Evolutionary conservation across 306 rosid genomes (phyloP), one percentile per base, ranked within the genome.

Genomic region (Herpetospermum pedunculosum): DNA sequence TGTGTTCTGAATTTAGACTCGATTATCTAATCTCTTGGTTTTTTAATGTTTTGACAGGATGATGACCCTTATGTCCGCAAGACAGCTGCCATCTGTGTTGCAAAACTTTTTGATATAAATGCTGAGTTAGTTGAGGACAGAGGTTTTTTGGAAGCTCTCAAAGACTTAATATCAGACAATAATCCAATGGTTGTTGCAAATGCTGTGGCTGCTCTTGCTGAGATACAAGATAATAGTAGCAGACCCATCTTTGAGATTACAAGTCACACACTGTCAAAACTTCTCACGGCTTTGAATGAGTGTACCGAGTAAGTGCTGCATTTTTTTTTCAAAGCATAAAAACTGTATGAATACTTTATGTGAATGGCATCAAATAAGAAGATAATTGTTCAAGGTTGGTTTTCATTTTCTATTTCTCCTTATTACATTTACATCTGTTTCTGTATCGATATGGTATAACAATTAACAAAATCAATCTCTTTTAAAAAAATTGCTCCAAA

Each of bases 151-250:
- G 99, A 95, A 25, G 83, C 97, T 76, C 91, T 95, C 67, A 91
- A 89, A 89, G 99, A 95, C 84, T 95, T 95, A 85, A 91, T 95
- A 84, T 95, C 99, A 74, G 99, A 95, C 84, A 95, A 95, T 76
- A 95, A 91, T 85, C 99, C 99, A 70, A 95, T 95, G 99, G 99
- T 95, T 85, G 99, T 95, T 74, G 99, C 99, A 74, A 95, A 95
- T 82, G 99, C 97, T 34, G 99, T 95, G 65, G 99, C 99, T 25
- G 90, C 97, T 28, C 96, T 95, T 28, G 96, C 99, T 30, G 99
- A 95, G 88, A 88, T 95, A 81, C 99, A 95, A 80, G 99, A 95
- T 71, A 88, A 84, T 70, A 91, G 96, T 70, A 87, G 81, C 68
- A 84, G 88, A 82, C 96, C 96, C 60, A 86, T 95, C 81, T 91